These are phyloP conservation scores for Lippia alba DNA, from an alignment of 305 asterid genomes.

Conservation along the genomic window DNA sequence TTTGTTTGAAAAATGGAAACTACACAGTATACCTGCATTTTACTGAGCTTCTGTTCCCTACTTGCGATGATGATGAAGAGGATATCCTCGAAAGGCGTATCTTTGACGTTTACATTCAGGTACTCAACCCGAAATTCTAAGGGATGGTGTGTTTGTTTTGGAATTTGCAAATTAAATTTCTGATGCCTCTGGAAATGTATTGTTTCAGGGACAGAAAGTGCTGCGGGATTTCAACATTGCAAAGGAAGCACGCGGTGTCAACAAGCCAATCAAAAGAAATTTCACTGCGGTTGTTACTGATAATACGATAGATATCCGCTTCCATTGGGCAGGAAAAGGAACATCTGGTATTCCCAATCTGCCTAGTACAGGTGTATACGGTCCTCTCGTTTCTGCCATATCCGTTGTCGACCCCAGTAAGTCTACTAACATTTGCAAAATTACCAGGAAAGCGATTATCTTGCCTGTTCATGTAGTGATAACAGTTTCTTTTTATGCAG, in stretches of 20 bases:
- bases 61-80: too few species aligned
- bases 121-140: too few species aligned
- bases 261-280: background rate
- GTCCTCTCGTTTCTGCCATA: slow-evolving; percentile 6
- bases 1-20: background rate
- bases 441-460: background rate
- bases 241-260: background rate
- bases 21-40: background rate
- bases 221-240: background rate
- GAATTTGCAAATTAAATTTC: too few species aligned
- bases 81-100: background rate
- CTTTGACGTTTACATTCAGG: background rate
- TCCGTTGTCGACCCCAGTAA: background rate
- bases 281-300: background rate
- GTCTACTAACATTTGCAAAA: background rate
- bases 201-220: background rate
- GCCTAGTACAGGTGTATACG: background rate
- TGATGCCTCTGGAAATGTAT: too few species aligned
- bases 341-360: background rate
- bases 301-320: background rate
- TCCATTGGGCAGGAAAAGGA: slow-evolving; percentile 3
- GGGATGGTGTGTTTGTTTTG: too few species aligned
- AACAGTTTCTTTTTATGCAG: slow-evolving; percentile 28
- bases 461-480: background rate
- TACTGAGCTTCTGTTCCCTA: background rate